phyloP scores from a whole-genome alignment of 2,329 filamentous ascomycete genomes.

The Fusarium longipes region DNA sequence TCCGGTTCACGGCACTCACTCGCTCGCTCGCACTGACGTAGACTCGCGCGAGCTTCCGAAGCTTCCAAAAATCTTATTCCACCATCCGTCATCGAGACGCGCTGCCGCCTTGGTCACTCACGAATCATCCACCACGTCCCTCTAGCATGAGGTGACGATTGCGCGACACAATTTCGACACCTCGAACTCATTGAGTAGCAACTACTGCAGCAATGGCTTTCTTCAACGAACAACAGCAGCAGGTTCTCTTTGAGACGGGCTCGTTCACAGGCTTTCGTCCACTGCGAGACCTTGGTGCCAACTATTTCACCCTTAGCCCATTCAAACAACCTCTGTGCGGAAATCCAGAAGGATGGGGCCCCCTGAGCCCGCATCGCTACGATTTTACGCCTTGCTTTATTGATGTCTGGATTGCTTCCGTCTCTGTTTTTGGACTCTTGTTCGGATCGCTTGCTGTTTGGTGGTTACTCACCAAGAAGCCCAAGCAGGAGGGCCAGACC shows the following conservation, averaged over 20 bases:
- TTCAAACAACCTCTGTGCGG: constrained; percentile 81
- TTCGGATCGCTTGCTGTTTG: constrained; percentile 81
- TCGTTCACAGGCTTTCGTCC: constrained; percentile 70
- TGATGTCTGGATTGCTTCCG: constrained; percentile 85
- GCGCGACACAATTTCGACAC: constrained; percentile 57
- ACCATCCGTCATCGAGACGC: constrained; percentile 24
- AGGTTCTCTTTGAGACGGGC: constrained; percentile 65
- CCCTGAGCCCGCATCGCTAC: constrained; percentile 85
- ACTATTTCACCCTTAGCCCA: constrained; percentile 68
- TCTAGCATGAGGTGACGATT: constrained; percentile 53
- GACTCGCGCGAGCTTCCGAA: constrained; percentile 31
- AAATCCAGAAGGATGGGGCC: constrained; percentile 95
- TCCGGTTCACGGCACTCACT: constrained; percentile 10
- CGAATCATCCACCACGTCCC: constrained; percentile 10
- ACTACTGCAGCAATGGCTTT: constrained; percentile 45
- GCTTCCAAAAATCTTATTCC: constrained; percentile 23
- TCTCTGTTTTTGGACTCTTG: constrained; percentile 82
- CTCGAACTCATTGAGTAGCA: constrained; percentile 16
- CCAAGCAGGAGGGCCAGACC: constrained; percentile 68
- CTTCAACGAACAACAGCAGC: constrained; percentile 59
- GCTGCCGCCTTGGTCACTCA: constrained; percentile 20
- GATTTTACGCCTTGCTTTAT: constrained; percentile 99
- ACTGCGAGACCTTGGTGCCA: constrained; percentile 61
- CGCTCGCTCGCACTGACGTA: constrained; percentile 33
- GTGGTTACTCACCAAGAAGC: constrained; percentile 79